Conservation (phyloP, 345 rosid genomes). For the Acer saccharum region DNA sequence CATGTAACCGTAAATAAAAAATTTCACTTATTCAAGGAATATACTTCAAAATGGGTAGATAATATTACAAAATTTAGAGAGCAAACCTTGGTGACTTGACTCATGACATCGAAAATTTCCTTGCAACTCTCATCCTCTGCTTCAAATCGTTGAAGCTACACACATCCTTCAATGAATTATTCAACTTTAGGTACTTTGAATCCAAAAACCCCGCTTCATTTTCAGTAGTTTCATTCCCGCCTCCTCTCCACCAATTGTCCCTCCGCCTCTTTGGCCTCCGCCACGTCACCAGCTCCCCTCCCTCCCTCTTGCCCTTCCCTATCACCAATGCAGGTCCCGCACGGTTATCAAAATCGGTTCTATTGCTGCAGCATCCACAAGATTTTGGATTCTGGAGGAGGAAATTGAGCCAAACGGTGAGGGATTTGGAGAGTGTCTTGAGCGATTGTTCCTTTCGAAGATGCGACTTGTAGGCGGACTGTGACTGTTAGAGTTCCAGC, state of each 20-base stretch:
- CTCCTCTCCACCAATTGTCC: not conserved
- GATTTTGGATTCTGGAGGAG: constrained; percentile 59
- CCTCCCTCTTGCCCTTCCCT: constrained; percentile 59
- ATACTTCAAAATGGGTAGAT: too few relatives aligned
- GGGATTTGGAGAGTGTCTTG: constrained; percentile 69
- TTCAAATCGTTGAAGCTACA: too few relatives aligned
- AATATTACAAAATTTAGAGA: too few relatives aligned
- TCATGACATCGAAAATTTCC: too few relatives aligned
- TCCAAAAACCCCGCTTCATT: too few relatives aligned
- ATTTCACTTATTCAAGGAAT: too few relatives aligned
- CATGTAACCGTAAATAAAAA: too few relatives aligned
- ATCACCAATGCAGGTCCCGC: constrained; percentile 1
- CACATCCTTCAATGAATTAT: too few relatives aligned
- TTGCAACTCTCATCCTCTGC: too few relatives aligned
- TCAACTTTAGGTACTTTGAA: too few relatives aligned
- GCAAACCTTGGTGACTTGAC: too few relatives aligned
- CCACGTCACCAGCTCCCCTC: constrained; percentile 50
- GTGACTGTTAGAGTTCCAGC: constrained; percentile 71
- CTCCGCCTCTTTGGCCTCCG: constrained; percentile 68
- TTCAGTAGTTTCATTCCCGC: too few relatives aligned
- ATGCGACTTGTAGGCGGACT: constrained; percentile 71
- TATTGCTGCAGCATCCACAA: constrained; percentile 49
- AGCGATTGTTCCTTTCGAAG: constrained; percentile 61
- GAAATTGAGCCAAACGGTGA: constrained; percentile 87
- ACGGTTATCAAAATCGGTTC: constrained; percentile 14